phyloP scores from a whole-genome alignment of 2,329 filamentous ascomycete species.

The Shiraia sp. region DNA sequence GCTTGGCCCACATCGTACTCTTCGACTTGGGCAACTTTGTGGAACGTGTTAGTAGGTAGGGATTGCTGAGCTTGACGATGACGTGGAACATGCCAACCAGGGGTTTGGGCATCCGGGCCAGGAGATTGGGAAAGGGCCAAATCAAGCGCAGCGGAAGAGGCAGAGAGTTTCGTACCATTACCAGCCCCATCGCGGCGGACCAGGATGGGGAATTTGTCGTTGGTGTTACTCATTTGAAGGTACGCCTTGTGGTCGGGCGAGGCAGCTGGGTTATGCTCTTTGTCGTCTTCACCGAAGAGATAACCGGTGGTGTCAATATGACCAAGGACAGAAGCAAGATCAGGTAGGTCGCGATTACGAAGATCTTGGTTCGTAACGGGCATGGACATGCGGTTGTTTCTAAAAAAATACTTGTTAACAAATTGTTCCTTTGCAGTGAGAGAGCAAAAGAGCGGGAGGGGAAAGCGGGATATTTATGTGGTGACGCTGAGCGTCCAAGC shows the following conservation, averaged over 20 bases:
- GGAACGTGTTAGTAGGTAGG: slow-evolving; percentile 59
- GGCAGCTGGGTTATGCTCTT: slow-evolving; percentile 55
- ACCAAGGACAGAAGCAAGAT: slow-evolving; percentile 63
- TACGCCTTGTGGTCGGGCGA: slow-evolving; percentile 71
- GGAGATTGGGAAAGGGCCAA: slow-evolving; percentile 72
- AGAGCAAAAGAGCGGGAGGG: slow-evolving; percentile 1
- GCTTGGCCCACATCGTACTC: slow-evolving; percentile 38
- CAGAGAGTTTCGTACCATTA: slow-evolving; percentile 69
- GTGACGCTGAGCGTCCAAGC: not conserved
- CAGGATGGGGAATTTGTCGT: slow-evolving; percentile 87
- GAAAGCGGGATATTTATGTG: slow-evolving; percentile 1
- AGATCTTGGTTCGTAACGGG: slow-evolving; percentile 75
- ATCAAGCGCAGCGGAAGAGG: slow-evolving; percentile 80
- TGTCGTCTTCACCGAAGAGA: slow-evolving; percentile 74
- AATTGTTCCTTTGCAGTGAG: no score
- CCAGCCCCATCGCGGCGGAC: slow-evolving; percentile 65
- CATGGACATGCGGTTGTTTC: slow-evolving; percentile 91
- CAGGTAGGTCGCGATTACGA: slow-evolving; percentile 60
- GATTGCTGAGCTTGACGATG: slow-evolving; percentile 68
- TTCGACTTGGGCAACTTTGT: slow-evolving; percentile 45
- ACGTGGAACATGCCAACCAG: slow-evolving; percentile 67
- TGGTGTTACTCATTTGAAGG: slow-evolving; percentile 71
- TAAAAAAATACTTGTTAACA: slow-evolving; percentile 47
- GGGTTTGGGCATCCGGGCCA: slow-evolving; percentile 58
- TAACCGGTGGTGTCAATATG: slow-evolving; percentile 85